Evolutionary conservation across 495 filamentous ascomycete genomes (phyloP), one percentile per base, ranked within the genome.

Genomic region (Talaromyces liani): DNA sequence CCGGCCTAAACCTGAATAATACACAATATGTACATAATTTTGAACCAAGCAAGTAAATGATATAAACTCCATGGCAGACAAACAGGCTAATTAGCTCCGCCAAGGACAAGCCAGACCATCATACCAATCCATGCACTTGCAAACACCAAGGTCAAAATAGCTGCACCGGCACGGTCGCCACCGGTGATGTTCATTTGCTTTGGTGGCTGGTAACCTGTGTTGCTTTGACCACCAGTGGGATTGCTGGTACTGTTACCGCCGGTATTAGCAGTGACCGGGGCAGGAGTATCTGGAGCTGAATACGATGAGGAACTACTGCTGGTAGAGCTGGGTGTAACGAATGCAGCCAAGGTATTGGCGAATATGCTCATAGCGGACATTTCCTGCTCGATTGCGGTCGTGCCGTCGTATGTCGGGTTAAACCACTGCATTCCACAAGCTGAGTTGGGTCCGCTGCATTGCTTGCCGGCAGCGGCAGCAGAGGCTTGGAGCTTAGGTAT

Each of bases 221-320:
- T 69, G 16, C 51, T 68, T 33, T 75, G 76, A 6, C 88, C 87
- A 2, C 86, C 88, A 22, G 72, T 75, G 0, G 83, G 79, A 65
- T 91, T 75, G 25, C 87, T 84, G 64, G 80, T 78, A 7, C 86
- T 89, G 0, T 83, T 90, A n/a, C 88, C 88, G 6, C 88, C 89
- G 2, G 73, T 84, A 0, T 76, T 68, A 1, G 78, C 71, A 1
- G 87, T 91, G 18, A 82, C 71, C 1, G 88, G 87, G 0, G 73
- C 71, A 12, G 75, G 65, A 6, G 69, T 69, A 7, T 39, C 41
- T 29, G 41, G 60, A n/a, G 60, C 34, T 6, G 60, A 31, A 49
- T 62, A 62, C 14, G 60, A 49, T 16, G 58, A 61, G n/a, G 16
- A 16, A 20, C 34, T 22, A 16, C 51, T 34, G 18, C 41, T 16